phyloP scores from a whole-genome alignment of 306 rosid genomes.

The Cercis canadensis region DNA sequence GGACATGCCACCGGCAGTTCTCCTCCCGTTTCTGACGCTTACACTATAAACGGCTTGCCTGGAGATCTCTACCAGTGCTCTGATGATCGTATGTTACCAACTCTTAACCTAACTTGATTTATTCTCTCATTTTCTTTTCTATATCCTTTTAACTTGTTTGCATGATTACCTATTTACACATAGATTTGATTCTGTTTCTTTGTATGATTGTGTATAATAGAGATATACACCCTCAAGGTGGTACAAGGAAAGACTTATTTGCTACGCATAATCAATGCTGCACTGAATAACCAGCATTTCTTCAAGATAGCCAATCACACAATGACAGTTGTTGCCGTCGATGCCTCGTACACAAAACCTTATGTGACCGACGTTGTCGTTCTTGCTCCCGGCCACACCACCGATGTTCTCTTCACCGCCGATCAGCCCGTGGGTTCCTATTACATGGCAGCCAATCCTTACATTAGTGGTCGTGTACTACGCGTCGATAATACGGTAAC shows the following conservation, averaged over 20 bases:
- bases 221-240: constrained; percentile 37
- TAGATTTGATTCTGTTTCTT: too few species aligned
- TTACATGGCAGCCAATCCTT: constrained; percentile 55
- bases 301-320: constrained; percentile 55
- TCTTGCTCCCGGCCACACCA: constrained; percentile 48
- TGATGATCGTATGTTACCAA: constrained; percentile 32
- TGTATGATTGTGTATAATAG: not conserved
- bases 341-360: constrained; percentile 47
- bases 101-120: too few species aligned
- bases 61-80: constrained; percentile 54
- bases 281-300: constrained; percentile 56
- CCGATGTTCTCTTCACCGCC: constrained; percentile 45
- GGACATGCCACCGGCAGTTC: constrained; percentile 34
- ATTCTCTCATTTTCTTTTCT: too few species aligned
- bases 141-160: too few species aligned
- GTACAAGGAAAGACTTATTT: constrained; percentile 45
- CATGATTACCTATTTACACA: too few species aligned
- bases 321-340: constrained; percentile 54
- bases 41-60: constrained; percentile 53
- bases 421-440: constrained; percentile 45
- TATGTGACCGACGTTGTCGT: constrained; percentile 47
- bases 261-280: constrained; percentile 53
- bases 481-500: constrained; percentile 37
- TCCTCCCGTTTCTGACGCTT: constrained; percentile 46
- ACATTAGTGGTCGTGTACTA: not conserved